Evolutionary conservation across 2,329 filamentous ascomycete species (phyloP).

Genomic region (Penicillium sp.): DNA sequence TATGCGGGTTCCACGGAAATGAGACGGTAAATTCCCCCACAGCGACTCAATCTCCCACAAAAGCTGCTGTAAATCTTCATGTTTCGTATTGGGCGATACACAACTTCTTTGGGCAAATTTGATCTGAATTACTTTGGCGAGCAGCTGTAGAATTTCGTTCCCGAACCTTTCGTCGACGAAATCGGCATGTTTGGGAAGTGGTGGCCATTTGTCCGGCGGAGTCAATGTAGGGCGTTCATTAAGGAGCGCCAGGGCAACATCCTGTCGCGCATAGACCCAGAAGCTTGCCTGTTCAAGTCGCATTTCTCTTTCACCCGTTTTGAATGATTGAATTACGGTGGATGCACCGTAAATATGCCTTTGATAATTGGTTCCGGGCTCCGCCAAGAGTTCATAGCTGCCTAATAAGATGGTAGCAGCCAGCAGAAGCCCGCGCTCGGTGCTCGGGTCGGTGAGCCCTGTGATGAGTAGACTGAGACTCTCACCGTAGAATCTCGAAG

Average conservation of each 20-base stretch:
- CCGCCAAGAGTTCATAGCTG: not conserved
- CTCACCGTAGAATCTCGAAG: not conserved
- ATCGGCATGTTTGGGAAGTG: too few species aligned
- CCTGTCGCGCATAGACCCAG: slow-evolving; percentile 2
- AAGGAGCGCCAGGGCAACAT: not conserved
- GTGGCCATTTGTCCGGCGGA: too few species aligned
- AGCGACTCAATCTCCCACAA: too few species aligned
- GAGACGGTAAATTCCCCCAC: too few species aligned
- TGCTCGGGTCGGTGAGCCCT: not conserved
- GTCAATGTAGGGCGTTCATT: not conserved
- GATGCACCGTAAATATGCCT: not conserved
- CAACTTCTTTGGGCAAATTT: too few species aligned
- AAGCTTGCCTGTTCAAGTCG: not conserved
- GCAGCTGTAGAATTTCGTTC: too few species aligned
- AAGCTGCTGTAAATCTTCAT: too few species aligned
- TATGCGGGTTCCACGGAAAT: too few species aligned
- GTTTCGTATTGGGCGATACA: too few species aligned
- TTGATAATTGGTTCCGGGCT: not conserved
- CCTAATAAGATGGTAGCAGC: not conserved
- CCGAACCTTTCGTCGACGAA: too few species aligned
- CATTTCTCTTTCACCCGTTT: too few species aligned
- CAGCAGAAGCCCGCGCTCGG: not conserved
- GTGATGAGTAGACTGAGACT: not conserved
- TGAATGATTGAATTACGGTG: not conserved
- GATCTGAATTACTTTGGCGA: too few species aligned